phyloP scores from a whole-genome alignment of 495 filamentous ascomycete genomes.

The Penicillium mononematosum region DNA sequence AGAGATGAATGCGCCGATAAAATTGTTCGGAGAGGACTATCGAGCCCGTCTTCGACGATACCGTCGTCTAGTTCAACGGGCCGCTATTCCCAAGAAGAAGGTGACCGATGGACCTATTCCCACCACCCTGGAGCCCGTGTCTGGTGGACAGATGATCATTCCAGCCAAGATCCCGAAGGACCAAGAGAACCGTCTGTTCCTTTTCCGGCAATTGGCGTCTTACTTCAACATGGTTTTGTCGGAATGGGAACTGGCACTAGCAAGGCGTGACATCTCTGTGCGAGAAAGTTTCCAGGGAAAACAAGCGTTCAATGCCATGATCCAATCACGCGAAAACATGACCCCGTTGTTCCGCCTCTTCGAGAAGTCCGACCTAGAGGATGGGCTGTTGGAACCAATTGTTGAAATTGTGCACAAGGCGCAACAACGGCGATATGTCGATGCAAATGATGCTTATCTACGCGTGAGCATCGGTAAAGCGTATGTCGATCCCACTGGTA shows the following conservation, averaged over 20 bases:
- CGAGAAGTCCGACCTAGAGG: conserved; percentile 73
- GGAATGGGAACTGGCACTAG: conserved; percentile 82
- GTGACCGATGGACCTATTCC: conserved; percentile 62
- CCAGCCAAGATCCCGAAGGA: conserved; percentile 56
- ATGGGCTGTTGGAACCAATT: conserved; percentile 75
- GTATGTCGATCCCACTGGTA: conserved; percentile 33
- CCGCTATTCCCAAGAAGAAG: conserved; percentile 47
- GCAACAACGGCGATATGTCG: conserved; percentile 87
- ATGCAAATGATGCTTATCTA: conserved; percentile 94
- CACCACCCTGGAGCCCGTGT: conserved; percentile 71
- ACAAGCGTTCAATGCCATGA: conserved; percentile 73
- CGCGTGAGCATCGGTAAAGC: conserved; percentile 95
- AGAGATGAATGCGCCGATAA: conserved; percentile 66
- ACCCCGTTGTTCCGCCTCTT: conserved; percentile 86
- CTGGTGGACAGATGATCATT: conserved; percentile 86
- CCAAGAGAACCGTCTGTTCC: conserved; percentile 55
- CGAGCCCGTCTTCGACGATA: conserved; percentile 66
- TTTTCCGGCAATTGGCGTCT: conserved; percentile 84
- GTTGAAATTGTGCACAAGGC: conserved; percentile 92
- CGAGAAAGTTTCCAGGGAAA: conserved; percentile 74
- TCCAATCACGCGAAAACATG: conserved; percentile 81
- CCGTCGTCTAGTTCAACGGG: conserved; percentile 51
- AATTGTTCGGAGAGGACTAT: conserved; percentile 83
- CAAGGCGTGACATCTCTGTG: conserved; percentile 59
- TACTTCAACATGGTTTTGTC: conserved; percentile 91